phyloP scores from a whole-genome alignment of 768 basidiomycete species.

The Agrocybe pediades region DNA sequence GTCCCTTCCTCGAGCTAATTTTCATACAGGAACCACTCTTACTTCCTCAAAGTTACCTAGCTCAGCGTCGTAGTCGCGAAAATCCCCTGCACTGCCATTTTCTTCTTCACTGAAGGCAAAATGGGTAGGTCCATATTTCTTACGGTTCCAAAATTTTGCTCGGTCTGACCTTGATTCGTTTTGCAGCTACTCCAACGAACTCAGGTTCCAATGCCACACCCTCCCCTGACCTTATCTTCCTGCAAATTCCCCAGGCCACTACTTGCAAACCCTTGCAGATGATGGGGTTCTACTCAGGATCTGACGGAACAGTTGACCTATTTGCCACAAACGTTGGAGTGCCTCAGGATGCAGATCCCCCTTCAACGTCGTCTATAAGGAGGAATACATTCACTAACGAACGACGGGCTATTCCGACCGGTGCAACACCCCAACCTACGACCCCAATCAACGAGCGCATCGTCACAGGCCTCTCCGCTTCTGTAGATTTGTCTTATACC shows the following conservation, averaged over 20 bases:
- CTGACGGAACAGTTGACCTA: conserved; percentile 28
- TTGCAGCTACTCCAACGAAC: background rate
- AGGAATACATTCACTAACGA: conserved; percentile 3
- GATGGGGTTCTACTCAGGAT: conserved; percentile 42
- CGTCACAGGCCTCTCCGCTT: conserved; percentile 25
- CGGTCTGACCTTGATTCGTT: background rate
- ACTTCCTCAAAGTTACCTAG: no score
- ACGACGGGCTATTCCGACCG: conserved; percentile 18
- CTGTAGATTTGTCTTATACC: conserved; percentile 21
- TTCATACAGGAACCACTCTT: background rate
- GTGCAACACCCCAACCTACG: conserved; percentile 7
- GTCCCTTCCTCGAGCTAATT: background rate
- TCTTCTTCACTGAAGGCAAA: conserved; percentile 26
- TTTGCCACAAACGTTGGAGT: conserved; percentile 42
- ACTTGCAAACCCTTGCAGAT: conserved; percentile 30
- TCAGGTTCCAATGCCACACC: conserved; percentile 1
- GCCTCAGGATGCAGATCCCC: conserved; percentile 19
- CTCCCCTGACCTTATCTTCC: conserved; percentile 22
- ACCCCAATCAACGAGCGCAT: conserved; percentile 23
- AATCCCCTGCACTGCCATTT: conserved; percentile 14
- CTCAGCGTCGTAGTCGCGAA: no score
- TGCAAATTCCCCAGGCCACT: conserved; percentile 14
- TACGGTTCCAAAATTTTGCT: background rate
- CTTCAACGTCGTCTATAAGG: conserved; percentile 9
- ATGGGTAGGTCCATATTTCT: conserved; percentile 13